phyloP scores from a whole-genome alignment of 73 alveolate genomes.

The Effrenium voratum region DNA sequence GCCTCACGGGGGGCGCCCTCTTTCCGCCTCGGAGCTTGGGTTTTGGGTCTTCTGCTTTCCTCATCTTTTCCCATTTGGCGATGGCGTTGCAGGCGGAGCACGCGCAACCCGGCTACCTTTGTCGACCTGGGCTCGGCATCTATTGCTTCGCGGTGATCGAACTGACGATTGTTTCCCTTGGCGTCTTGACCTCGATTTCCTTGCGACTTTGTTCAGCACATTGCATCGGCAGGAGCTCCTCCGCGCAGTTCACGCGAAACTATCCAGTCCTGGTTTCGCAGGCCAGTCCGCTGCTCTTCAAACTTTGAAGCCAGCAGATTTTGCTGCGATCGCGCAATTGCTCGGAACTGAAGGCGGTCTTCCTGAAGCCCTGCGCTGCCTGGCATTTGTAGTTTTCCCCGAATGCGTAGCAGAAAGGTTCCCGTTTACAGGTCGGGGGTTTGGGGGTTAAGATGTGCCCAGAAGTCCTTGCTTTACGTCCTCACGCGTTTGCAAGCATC shows the following conservation, averaged over 20 bases:
- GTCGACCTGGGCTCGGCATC: background rate
- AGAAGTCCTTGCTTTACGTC: too few species aligned
- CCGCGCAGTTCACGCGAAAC: background rate
- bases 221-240: background rate
- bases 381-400: too few species aligned
- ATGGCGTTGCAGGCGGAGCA: background rate
- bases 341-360: background rate
- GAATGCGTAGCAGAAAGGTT: too few species aligned
- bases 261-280: background rate
- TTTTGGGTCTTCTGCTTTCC: constrained; percentile 6
- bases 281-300: background rate
- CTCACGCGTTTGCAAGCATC: too few species aligned
- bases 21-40: background rate
- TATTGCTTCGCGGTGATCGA: background rate
- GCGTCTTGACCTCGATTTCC: background rate
- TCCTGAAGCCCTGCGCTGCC: constrained; percentile 9
- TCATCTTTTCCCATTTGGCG: constrained; percentile 10
- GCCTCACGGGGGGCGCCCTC: constrained; percentile 1
- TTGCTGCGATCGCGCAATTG: background rate
- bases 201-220: background rate
- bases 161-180: background rate
- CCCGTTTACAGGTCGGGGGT: too few species aligned
- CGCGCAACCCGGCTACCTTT: background rate
- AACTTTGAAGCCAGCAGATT: background rate
- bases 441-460: too few species aligned